Conservation (phyloP, 495 filamentous ascomycete species). For the Penicillium ucsense region DNA sequence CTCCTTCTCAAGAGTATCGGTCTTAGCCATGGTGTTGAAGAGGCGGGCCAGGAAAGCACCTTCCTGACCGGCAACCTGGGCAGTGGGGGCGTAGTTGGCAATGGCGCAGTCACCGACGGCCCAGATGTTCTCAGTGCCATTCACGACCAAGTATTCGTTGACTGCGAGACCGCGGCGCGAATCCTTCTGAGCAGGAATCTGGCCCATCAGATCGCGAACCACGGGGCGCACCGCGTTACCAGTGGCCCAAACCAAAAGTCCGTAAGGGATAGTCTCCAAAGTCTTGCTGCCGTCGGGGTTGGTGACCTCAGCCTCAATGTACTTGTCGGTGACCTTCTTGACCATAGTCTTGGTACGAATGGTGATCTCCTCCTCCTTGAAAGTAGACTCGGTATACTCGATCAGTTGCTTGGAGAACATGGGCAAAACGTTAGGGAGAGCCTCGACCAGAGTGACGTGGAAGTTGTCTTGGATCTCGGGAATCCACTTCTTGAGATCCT, state of each 20-base stretch:
- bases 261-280: slow-evolving; percentile 77
- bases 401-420: slow-evolving; percentile 99
- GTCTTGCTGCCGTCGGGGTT: slow-evolving; percentile 81
- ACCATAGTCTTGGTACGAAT: slow-evolving; percentile 99
- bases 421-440: slow-evolving; percentile 93
- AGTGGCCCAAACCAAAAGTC: slow-evolving; percentile 95
- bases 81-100: slow-evolving; percentile 94
- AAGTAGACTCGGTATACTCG: slow-evolving; percentile 97
- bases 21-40: slow-evolving; percentile 97
- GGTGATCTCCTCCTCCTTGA: slow-evolving; percentile 95
- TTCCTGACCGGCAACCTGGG: slow-evolving; percentile 93
- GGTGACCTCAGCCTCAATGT: slow-evolving; percentile 82
- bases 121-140: slow-evolving; percentile 95
- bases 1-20: slow-evolving; percentile 64
- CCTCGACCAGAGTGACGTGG: slow-evolving; percentile 94
- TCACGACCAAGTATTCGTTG: slow-evolving; percentile 97
- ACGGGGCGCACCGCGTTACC: slow-evolving; percentile 88
- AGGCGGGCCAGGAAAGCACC: slow-evolving; percentile 89
- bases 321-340: slow-evolving; percentile 91
- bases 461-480: slow-evolving; percentile 91
- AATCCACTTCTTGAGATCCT: slow-evolving; percentile 96
- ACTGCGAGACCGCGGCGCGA: slow-evolving; percentile 90
- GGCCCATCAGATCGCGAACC: slow-evolving; percentile 79
- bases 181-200: slow-evolving; percentile 90
- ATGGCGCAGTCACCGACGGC: slow-evolving; percentile 82